Percentiles rank a stretch among this genome's conserved stretches.
phyloP scores from a whole-genome alignment of 2,329 filamentous ascomycete species.

The Penicillium sp. region DNA sequence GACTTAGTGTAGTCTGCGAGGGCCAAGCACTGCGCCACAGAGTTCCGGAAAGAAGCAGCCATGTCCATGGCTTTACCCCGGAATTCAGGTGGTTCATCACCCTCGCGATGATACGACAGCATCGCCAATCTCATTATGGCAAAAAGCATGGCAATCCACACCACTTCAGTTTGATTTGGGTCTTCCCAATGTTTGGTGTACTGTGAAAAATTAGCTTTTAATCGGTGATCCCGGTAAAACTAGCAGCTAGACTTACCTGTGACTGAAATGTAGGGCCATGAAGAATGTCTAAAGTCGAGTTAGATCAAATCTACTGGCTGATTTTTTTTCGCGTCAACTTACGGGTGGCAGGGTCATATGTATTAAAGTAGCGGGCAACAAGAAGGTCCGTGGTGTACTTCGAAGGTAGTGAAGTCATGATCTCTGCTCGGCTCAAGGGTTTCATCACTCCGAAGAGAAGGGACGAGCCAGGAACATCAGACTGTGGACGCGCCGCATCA shows the following conservation, averaged over 20 bases:
- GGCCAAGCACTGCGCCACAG: slow-evolving; percentile 58
- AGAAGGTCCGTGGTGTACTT: slow-evolving; percentile 79
- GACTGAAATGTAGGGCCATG: slow-evolving; percentile 76
- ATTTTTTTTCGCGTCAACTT: slow-evolving; percentile 41
- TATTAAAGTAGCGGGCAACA: slow-evolving; percentile 86
- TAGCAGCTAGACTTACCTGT: too few species aligned
- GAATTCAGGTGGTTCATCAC: slow-evolving; percentile 60
- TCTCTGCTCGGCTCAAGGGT: slow-evolving; percentile 65
- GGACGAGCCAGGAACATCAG: slow-evolving; percentile 58
- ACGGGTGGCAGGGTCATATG: slow-evolving; percentile 59
- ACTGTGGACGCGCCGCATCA: slow-evolving; percentile 56
- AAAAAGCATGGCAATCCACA: slow-evolving; percentile 59
- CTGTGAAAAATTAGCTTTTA: slow-evolving; percentile 51
- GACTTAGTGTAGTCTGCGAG: slow-evolving; percentile 60
- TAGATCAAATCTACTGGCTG: neutral
- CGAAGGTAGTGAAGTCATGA: slow-evolving; percentile 71
- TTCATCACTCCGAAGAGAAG: slow-evolving; percentile 70
- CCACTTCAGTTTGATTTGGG: slow-evolving; percentile 51
- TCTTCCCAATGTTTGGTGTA: slow-evolving; percentile 59
- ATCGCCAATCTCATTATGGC: slow-evolving; percentile 60
- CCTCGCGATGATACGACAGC: slow-evolving; percentile 56
- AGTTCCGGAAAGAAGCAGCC: slow-evolving; percentile 43
- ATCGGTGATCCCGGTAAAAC: too few species aligned
- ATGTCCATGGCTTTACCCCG: slow-evolving; percentile 50
- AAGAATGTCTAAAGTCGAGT: slow-evolving; percentile 53